Evolutionary conservation across 176 grass and related monocot genomes (phyloP), one percentile per base, ranked within the genome.

Genomic region (Neostapfia colusana): DNA sequence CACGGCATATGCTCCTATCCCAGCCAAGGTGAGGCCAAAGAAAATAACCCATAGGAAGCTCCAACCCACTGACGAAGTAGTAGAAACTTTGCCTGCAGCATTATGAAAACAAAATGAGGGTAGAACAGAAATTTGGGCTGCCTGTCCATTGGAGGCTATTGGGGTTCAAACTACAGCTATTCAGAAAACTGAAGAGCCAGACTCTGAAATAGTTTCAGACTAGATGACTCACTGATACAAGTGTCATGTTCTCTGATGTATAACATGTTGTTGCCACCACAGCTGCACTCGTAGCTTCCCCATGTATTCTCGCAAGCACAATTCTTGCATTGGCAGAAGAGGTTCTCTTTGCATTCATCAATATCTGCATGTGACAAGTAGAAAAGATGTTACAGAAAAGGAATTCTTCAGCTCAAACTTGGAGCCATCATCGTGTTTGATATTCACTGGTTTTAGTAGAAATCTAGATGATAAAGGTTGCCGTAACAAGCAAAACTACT

Each of bases 201-300:
- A 41, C 55, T 16, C 5, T 8, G 17, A 62, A 31, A 21, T 26
- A 7, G n/a, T 50, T 40, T 26, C 25, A 71, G 45, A 73, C 34
- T 39, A 78, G 49, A 74, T 3, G 42, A 81, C 89, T 96, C 79
- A 96, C 93, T 92, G 72, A 96, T 89, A 31, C 92, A 96, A 38
- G 89, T 92, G 79, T 96, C 92, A 45, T 96, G 92, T 65, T 96
- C 92, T 83, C 88, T 84, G 11, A 96, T 96, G 81, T 96, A 96
- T 2, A 96, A 65, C 76, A 85, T 81, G 65, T 74, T 83, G 68
- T 23, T 79, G 48, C 86, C 81, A 37, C 86, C 84, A 7, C 92
- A 96, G 65, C 83, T 87, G 77, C 92, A 96, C 20, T 96, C 92
- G 23, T 92, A 96, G 80, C 92, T 96, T 45, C 92, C 92, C 83